These are phyloP conservation scores for Cutaneotrichosporon sp. DNA, from an alignment of 1,284 basidiomycete genomes.

Conservation along the genomic window DNA sequence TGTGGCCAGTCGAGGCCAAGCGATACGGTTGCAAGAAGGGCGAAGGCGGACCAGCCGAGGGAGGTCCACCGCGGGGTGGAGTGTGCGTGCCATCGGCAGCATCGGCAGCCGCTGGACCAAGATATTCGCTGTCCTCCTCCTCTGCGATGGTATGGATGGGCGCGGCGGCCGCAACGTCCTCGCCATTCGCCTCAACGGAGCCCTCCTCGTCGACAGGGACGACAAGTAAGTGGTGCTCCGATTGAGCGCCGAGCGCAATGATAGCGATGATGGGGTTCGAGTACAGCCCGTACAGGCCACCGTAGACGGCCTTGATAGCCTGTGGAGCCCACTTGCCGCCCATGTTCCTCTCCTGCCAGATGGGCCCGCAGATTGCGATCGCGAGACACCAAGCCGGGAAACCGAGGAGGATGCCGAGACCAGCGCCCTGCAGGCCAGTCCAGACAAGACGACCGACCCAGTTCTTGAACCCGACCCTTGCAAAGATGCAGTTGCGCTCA, in stretches of 20 bases:
- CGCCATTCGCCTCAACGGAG: neutral
- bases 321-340: conserved; percentile 46
- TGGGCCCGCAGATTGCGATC: conserved; percentile 46
- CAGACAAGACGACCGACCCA: conserved; percentile 39
- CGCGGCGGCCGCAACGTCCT: conserved; percentile 17
- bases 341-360: conserved; percentile 43
- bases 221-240: conserved; percentile 44
- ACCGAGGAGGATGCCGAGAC: conserved; percentile 44
- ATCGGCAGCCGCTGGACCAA: neutral
- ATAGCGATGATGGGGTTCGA: conserved; percentile 49
- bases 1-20: conserved; percentile 1
- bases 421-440: conserved; percentile 45
- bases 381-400: conserved; percentile 46
- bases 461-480: conserved; percentile 13
- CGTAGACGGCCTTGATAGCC: conserved; percentile 47
- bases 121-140: conserved; percentile 2
- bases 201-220: conserved; percentile 22
- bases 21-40: conserved; percentile 4
- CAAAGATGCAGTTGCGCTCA: conserved; percentile 45
- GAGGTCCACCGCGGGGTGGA: neutral
- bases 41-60: neutral
- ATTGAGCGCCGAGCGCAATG: conserved; percentile 47
- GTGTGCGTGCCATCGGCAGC: neutral
- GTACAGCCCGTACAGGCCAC: conserved; percentile 43
- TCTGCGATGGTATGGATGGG: neutral